Evolutionary conservation across 495 filamentous ascomycete species (phyloP).

Genomic region (Trichoderma erinaceum): DNA sequence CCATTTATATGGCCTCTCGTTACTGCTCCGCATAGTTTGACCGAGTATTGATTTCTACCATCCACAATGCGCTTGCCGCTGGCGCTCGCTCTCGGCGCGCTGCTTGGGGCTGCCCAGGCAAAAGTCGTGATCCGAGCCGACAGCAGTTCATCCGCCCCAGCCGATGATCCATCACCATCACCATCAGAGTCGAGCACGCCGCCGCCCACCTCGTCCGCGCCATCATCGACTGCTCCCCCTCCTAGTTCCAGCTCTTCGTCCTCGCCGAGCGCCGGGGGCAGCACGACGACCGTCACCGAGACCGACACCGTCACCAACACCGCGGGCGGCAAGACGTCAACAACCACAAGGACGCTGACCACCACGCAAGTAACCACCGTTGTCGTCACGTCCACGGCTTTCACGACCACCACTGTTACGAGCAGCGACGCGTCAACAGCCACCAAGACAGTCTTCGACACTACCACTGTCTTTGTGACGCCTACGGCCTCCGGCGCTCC

Average conservation of each 20-base stretch:
- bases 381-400: constrained; percentile 14
- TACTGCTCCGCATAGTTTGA: neutral
- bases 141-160: neutral
- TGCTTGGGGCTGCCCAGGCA: constrained; percentile 9
- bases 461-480: constrained; percentile 15
- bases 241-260: neutral
- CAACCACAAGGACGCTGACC: constrained; percentile 12
- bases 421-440: constrained; percentile 15
- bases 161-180: neutral
- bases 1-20: neutral
- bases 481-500: neutral
- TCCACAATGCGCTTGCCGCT: neutral
- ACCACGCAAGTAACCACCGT: constrained; percentile 12
- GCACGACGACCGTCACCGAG: constrained; percentile 12
- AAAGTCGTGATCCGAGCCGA: neutral
- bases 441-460: constrained; percentile 17
- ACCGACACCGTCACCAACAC: constrained; percentile 15
- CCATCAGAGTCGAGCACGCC: neutral
- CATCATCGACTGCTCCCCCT: neutral
- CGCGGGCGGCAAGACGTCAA: neutral
- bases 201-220: neutral
- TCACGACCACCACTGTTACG: constrained; percentile 19
- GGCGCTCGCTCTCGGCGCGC: constrained; percentile 10
- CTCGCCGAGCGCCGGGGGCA: neutral
- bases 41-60: neutral